Base-by-base conservation (phyloP, 2,329 filamentous ascomycete genomes). In the Fusarium foetens region DNA sequence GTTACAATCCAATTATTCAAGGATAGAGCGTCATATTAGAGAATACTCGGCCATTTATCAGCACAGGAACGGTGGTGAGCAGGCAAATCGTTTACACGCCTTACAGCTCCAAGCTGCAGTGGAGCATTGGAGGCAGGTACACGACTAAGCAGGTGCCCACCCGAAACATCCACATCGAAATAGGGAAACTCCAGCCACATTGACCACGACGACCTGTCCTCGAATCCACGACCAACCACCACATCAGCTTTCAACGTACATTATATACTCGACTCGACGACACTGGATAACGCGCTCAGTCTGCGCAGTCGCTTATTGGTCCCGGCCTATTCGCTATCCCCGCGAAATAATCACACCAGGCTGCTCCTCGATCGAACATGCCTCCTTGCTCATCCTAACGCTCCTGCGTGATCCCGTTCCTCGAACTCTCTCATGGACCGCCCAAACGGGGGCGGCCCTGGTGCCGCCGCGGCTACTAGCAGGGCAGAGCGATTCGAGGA, bases 401-500 rank as follows among this genome's bases (percentile, higher is more conserved):
- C 73, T 66, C 68, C 64, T 74, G 66, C 62, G 66, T 76, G 71
- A 76, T 76, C 66, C 66, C 39, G 38, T 63, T 70, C 67, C 66
- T 63, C 64, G 38, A 64, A 64, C 31, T 71, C 61, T 71, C 71
- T 76, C 65, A 83, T 83, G 82, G 82, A 83, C 77, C 81, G 80
- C 80, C 77, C 80, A 76, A 82, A 81, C 71, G 81, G 80, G 75
- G 77, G 77, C 70, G 78, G 80, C 75, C 77, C 78, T 63, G 78
- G 77, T 73, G 75, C 80, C 62, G 79, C 79, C 66, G 75, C 80
- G 61, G 79, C 80, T 73, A 76, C 77, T 75, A 79, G 74, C 70
- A 81, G 81, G 76, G 95, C 95, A 61, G 94, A 97, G 84, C 90
- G 90, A 77, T 99, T 98, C 81, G 96, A 99, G 82, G 94, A 98